Conservation (phyloP, 495 filamentous ascomycete genomes). For the Xanthoparmelia taractica region DNA sequence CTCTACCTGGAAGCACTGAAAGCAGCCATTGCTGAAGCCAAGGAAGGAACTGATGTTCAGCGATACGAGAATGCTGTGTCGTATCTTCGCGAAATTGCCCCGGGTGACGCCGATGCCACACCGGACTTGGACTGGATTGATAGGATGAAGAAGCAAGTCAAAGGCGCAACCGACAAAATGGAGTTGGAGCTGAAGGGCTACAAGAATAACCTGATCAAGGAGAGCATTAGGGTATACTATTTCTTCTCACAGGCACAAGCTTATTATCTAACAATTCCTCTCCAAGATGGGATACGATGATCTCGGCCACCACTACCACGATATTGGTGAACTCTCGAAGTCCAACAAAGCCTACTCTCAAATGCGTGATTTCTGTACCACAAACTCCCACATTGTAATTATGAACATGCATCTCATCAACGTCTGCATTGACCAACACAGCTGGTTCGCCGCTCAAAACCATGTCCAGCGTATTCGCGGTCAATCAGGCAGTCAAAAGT, state of each 20-base stretch:
- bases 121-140: conserved; percentile 66
- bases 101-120: conserved; percentile 57
- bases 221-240: conserved; percentile 73
- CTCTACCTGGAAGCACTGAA: conserved; percentile 77
- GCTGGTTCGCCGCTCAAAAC: conserved; percentile 58
- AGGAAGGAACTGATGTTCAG: conserved; percentile 59
- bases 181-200: conserved; percentile 82
- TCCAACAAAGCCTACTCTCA: conserved; percentile 61
- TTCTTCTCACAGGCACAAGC: neutral
- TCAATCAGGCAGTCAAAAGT: conserved; percentile 31
- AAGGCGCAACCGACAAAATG: conserved; percentile 59
- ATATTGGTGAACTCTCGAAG: conserved; percentile 51
- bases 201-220: conserved; percentile 96
- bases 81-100: conserved; percentile 52
- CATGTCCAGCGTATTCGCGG: conserved; percentile 60
- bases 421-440: conserved; percentile 57
- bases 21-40: conserved; percentile 67
- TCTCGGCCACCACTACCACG: conserved; percentile 59
- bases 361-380: conserved; percentile 70
- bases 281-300: conserved; percentile 70
- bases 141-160: conserved; percentile 52
- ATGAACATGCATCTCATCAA: conserved; percentile 63
- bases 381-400: conserved; percentile 59
- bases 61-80: conserved; percentile 64
- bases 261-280: neutral